Base-by-base conservation (phyloP, 352 stramenopile genomes). In the Lagenidium giganteum region DNA sequence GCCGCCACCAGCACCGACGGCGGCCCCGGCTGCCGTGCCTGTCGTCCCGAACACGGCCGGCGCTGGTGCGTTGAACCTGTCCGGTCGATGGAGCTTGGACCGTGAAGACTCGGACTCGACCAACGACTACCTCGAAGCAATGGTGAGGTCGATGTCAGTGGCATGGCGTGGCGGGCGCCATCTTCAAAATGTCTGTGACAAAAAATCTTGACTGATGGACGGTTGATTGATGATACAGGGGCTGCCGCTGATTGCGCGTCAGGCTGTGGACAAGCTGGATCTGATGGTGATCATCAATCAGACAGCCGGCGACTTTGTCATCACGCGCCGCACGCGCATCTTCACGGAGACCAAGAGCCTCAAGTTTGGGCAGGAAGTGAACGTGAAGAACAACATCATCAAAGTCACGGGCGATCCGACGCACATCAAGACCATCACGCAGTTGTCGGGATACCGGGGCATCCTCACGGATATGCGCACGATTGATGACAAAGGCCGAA, bases 251-350 rank as follows among this genome's bases (percentile, higher is more conserved):
- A 94, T 94, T 45, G 83, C 83, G 12, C 83, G 83, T 11, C 83
- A 94, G 47, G 83, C 83, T 2, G 83, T 80, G 12, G 83, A 94
- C 57, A 94, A 94, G 54, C 61, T 94, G 18, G 80, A 92, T 46
- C 70, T 94, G 21, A 94, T 91, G 69, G 83, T 94, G 28, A 87
- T 94, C 54, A 93, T 94, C 54, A 80, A 76, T 42, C 83, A 93
- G 61, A 86, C 69, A 22, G 47, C 80, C 0, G 79, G 78, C 24
- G 83, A 94, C 26, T 94, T 94, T 52, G 61, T 87, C 24, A 94
- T 94, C 52, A 94, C 83, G 26, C 61, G 83, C 14, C 78, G 80
- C 58, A 94, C 83, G 51, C 80, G 80, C 62, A 94, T 94, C 57
- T 94, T 94, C 65, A 90, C 76, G 17, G 83, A 94, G 67, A 94